Percentiles rank a stretch among this genome's conserved stretches.
Conservation (phyloP, 2,329 filamentous ascomycete species). For the Phaeomoniella chlamydospora region DNA sequence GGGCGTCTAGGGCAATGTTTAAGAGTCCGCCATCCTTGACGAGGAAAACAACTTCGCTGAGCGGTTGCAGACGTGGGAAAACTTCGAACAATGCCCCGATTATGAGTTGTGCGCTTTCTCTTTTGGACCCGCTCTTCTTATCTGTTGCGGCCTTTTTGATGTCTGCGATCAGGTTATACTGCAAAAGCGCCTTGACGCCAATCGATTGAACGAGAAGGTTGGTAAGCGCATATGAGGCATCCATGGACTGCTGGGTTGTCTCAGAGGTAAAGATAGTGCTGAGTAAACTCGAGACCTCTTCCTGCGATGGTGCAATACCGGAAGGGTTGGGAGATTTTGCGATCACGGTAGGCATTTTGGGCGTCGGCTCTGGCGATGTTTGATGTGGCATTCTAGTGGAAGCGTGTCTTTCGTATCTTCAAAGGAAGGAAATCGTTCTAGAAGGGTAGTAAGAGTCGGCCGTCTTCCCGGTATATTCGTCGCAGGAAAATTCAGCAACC, state of each 20-base stretch:
- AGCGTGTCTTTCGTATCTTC: too few relatives aligned
- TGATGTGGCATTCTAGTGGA: slow-evolving; percentile 34
- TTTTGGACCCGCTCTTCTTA: slow-evolving; percentile 77
- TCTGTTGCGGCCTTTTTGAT: slow-evolving; percentile 69
- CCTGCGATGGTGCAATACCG: slow-evolving; percentile 41
- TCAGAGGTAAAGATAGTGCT: slow-evolving; percentile 54
- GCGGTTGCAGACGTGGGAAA: slow-evolving; percentile 60
- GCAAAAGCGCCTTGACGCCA: slow-evolving; percentile 46
- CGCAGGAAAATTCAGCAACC: too few relatives aligned
- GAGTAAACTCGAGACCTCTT: slow-evolving; percentile 51
- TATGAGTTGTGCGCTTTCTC: slow-evolving; percentile 90
- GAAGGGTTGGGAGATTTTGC: slow-evolving; percentile 27
- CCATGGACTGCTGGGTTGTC: slow-evolving; percentile 54
- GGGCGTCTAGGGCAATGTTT: slow-evolving; percentile 59
- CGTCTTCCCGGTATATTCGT: too few relatives aligned
- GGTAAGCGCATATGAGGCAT: slow-evolving; percentile 50
- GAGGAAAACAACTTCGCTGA: slow-evolving; percentile 70
- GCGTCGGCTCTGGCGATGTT: slow-evolving; percentile 22
- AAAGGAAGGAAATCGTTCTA: too few relatives aligned
- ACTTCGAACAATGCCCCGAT: slow-evolving; percentile 87
- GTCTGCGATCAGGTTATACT: slow-evolving; percentile 47
- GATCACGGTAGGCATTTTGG: slow-evolving; percentile 30
- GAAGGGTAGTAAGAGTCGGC: too few relatives aligned
- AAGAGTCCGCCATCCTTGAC: slow-evolving; percentile 67
- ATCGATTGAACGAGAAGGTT: slow-evolving; percentile 51